A percentile compares a stretch with the other conserved stretches of the same genome.
These are phyloP conservation scores for Rutstroemia sp. DNA, from an alignment of 2,329 filamentous ascomycete species.

Conservation along the genomic window DNA sequence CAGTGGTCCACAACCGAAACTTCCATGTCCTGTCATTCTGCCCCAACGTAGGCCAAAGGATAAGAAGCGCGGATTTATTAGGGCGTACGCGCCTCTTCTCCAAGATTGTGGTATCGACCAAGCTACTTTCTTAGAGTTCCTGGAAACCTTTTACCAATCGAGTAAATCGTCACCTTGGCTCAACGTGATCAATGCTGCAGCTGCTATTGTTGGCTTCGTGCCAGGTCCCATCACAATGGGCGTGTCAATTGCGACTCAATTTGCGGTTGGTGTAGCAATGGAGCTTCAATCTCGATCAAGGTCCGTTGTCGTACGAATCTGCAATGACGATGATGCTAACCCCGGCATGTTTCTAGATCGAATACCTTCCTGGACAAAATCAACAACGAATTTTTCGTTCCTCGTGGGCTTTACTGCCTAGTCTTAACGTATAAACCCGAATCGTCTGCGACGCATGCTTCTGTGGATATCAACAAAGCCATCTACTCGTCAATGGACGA, in stretches of 20 bases:
- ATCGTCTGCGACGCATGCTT: conserved; percentile 13
- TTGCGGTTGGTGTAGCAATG: conserved; percentile 35
- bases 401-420: conserved; percentile 46
- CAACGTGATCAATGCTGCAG: conserved; percentile 35
- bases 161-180: conserved; percentile 34
- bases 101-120: conserved; percentile 40
- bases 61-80: conserved; percentile 42
- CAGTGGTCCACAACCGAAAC: conserved; percentile 4
- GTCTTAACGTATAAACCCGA: conserved; percentile 47
- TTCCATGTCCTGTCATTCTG: conserved; percentile 42
- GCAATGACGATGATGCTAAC: conserved; percentile 2
- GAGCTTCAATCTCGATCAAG: conserved; percentile 26
- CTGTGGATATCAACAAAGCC: conserved; percentile 31
- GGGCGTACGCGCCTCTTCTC: conserved; percentile 45
- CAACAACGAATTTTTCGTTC: conserved; percentile 50
- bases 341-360: conserved; percentile 12
- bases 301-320: conserved; percentile 8
- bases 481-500: conserved; percentile 30
- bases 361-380: conserved; percentile 49
- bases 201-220: conserved; percentile 29
- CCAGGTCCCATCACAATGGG: conserved; percentile 36
- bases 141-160: conserved; percentile 39
- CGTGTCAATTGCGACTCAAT: conserved; percentile 37
- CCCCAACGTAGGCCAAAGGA: conserved; percentile 44
- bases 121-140: conserved; percentile 40